Evolutionary conservation across 306 rosid species (phyloP), one percentile per base, ranked within the genome.

Genomic region (Casuarina cunninghamiana): DNA sequence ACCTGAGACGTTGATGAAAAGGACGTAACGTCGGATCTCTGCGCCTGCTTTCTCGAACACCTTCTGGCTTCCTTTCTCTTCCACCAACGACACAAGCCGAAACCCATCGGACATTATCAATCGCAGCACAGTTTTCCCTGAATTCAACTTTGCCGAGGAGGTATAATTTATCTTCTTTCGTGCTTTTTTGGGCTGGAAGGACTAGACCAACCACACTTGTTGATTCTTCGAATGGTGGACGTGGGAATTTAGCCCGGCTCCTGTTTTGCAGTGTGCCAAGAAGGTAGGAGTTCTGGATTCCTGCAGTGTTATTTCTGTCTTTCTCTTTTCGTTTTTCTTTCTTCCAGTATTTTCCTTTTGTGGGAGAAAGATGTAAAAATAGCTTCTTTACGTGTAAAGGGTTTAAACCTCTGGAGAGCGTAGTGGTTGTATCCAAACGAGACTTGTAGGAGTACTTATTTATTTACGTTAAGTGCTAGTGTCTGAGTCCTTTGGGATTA

Each of bases 191-290:
- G 32, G 32, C 13, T 15, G 10, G 5, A 13, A 11, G 41, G 5
- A 35, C 11, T 37, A 35, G 32, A 35, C 8, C 42, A 35, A 38
- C 53, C n/a, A 60, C 4, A n/a, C 65, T 15, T n/a, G 17, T 44
- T 50, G 48, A 3, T 80, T 53, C 75, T 11, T 78, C 39, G 51
- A 84, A 71, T 43, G 10, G 35, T 69, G 57, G 54, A 73, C 42
- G 48, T 69, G 76, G 35, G 67, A 61, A 69, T 84, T 13, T 82
- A 76, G 84, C 84, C 21, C 58, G 49, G 53, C 1, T 15, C 49
- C 74, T 46, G 12, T 80, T 76, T 82, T 77, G 90, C 91, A 81
- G 85, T 69, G 75, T 57, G 81, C 89, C 90, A 84, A 85, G 85
- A 81, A 80, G 77, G 84, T 80, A 78, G 15, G 15, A 61, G 11